These are phyloP conservation scores for Priceomyces melissophilus DNA, from an alignment of 805 yeast species.

Conservation along the genomic window DNA sequence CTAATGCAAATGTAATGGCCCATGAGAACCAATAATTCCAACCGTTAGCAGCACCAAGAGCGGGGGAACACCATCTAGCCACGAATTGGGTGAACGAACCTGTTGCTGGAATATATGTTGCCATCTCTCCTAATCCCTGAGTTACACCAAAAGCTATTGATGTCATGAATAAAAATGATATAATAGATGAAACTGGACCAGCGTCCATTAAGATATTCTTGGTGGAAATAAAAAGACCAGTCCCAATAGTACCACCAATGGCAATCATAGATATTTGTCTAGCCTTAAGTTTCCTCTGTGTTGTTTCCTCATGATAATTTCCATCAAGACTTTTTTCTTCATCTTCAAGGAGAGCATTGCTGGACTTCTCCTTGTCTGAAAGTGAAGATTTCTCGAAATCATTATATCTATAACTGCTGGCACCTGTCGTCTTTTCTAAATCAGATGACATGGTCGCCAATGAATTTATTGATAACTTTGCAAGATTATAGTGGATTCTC, in stretches of 20 bases:
- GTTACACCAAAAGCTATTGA: slow-evolving; percentile 62
- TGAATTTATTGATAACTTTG: too few relatives aligned
- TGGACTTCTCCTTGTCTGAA: not conserved
- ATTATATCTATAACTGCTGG: slow-evolving; percentile 2
- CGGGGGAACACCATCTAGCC: slow-evolving; percentile 65
- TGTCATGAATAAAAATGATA: slow-evolving; percentile 65
- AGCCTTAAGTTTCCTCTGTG: slow-evolving; percentile 57
- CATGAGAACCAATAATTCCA: slow-evolving; percentile 77
- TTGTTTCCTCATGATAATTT: slow-evolving; percentile 23
- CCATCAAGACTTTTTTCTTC: not conserved
- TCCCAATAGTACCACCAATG: slow-evolving; percentile 77
- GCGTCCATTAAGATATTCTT: slow-evolving; percentile 51
- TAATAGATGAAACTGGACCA: slow-evolving; percentile 68
- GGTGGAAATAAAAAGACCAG: slow-evolving; percentile 70
- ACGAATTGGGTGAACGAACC: slow-evolving; percentile 69
- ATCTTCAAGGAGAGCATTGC: not conserved
- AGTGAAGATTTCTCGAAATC: not conserved
- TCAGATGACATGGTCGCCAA: slow-evolving; percentile 3
- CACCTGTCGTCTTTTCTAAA: slow-evolving; percentile 3
- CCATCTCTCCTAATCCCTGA: slow-evolving; percentile 78
- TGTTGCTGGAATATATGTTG: slow-evolving; percentile 67
- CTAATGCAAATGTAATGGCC: slow-evolving; percentile 75
- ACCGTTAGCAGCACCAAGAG: slow-evolving; percentile 69
- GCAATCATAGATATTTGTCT: slow-evolving; percentile 76
- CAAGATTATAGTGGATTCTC: too few relatives aligned